phyloP scores from a whole-genome alignment of 2,329 filamentous ascomycete species.

The Chrysoporthe puriensis region DNA sequence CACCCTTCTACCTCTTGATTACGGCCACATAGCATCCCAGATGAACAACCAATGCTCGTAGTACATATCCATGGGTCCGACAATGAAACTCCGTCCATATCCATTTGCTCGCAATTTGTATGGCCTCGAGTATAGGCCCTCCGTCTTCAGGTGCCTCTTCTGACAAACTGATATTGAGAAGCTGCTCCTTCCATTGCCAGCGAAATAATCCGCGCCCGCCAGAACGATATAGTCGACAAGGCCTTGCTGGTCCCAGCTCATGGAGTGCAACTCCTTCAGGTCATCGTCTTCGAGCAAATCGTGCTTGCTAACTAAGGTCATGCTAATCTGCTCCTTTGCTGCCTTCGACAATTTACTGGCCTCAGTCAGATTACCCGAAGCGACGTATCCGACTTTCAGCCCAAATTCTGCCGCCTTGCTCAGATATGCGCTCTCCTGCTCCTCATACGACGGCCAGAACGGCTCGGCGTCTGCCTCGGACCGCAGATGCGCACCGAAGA shows the following conservation, averaged over 20 bases:
- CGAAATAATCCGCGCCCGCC: constrained; percentile 45
- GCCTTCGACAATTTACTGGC: constrained; percentile 42
- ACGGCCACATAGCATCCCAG: constrained; percentile 50
- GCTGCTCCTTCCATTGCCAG: constrained; percentile 50
- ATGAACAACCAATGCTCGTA: constrained; percentile 55
- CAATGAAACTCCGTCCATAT: constrained; percentile 47
- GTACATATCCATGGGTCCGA: constrained; percentile 49
- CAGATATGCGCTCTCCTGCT: constrained; percentile 46
- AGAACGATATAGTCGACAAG: constrained; percentile 47
- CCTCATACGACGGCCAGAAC: constrained; percentile 50
- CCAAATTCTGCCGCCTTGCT: constrained; percentile 38
- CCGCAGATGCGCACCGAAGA: constrained; percentile 49
- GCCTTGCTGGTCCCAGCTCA: constrained; percentile 52
- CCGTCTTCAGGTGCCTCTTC: constrained; percentile 47
- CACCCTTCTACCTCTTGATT: constrained; percentile 12
- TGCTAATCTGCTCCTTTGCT: constrained; percentile 38
- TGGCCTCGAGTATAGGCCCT: constrained; percentile 46
- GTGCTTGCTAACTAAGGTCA: constrained; percentile 44
- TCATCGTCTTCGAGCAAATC: constrained; percentile 37
- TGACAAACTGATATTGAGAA: constrained; percentile 51
- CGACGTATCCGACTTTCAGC: constrained; percentile 46
- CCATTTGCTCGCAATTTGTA: constrained; percentile 48
- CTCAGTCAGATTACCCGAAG: constrained; percentile 49
- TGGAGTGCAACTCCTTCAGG: constrained; percentile 39
- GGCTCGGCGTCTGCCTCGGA: constrained; percentile 51